A percentile compares a stretch with the other conserved stretches of the same genome.
These are phyloP conservation scores for Pichia sp. DNA, from an alignment of 1,139 yeast species.

Conservation along the genomic window DNA sequence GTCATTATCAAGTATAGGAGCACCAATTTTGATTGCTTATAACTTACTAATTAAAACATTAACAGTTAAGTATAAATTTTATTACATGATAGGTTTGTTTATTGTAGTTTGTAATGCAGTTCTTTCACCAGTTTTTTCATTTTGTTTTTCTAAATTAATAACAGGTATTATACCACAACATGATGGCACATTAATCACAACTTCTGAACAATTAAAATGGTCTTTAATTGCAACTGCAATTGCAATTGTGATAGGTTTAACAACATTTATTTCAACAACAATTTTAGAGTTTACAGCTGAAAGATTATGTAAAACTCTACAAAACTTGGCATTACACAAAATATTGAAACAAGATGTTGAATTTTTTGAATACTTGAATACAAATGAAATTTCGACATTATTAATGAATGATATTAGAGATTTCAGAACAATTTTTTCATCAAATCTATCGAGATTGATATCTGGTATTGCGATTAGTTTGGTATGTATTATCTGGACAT, in stretches of 20 bases:
- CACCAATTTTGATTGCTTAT: slow-evolving; percentile 10
- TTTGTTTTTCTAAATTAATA: slow-evolving; percentile 62
- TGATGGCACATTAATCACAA: slow-evolving; percentile 31
- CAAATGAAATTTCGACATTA: slow-evolving; percentile 59
- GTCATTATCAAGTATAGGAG: slow-evolving; percentile 3
- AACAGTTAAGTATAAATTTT: slow-evolving; percentile 10
- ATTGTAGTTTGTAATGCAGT: slow-evolving; percentile 54
- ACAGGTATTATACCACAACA: slow-evolving; percentile 42
- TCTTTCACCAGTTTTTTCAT: slow-evolving; percentile 73
- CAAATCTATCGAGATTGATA: slow-evolving; percentile 49
- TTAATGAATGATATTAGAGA: slow-evolving; percentile 79
- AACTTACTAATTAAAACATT: slow-evolving; percentile 3
- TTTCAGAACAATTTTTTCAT: slow-evolving; percentile 55
- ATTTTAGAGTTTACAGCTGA: slow-evolving; percentile 59
- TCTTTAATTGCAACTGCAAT: slow-evolving; percentile 55
- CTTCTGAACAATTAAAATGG: slow-evolving; percentile 50
- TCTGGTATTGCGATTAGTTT: slow-evolving; percentile 48
- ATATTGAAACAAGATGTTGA: slow-evolving; percentile 48
- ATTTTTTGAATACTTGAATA: slow-evolving; percentile 45
- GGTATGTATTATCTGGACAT: slow-evolving; percentile 71
- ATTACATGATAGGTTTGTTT: slow-evolving; percentile 41
- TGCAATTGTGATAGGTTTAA: slow-evolving; percentile 54
- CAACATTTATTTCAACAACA: slow-evolving; percentile 46
- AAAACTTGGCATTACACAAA: slow-evolving; percentile 43
- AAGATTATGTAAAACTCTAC: slow-evolving; percentile 52